Evolutionary conservation across 345 rosid species (phyloP).

Genomic region (Eucalyptus lansdowneana): DNA sequence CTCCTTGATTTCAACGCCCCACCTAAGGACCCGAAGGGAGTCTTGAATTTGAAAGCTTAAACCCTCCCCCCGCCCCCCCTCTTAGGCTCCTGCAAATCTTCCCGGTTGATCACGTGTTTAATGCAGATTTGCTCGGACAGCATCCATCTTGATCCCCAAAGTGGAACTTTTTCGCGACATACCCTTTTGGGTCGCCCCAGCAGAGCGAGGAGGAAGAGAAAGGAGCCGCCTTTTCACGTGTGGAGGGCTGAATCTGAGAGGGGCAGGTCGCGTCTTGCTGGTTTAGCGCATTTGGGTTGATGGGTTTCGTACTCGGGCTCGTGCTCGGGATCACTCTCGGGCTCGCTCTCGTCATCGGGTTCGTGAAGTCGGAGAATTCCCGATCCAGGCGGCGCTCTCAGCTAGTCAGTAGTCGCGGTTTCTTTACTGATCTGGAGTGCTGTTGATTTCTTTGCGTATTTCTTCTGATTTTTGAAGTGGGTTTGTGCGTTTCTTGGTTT

Average conservation of each 20-base stretch:
- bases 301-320: constrained; percentile 64
- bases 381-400: constrained; percentile 79
- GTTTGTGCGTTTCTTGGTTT: not conserved
- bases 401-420: constrained; percentile 42
- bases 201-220: not conserved
- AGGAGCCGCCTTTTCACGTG: not conserved
- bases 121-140: not conserved
- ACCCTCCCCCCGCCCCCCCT: not conserved
- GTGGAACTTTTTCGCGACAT: not conserved
- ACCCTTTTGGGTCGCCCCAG: not conserved
- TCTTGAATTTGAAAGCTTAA: not conserved
- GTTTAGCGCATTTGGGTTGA: not conserved
- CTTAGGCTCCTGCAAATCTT: not conserved
- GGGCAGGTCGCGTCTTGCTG: not conserved
- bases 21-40: not conserved
- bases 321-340: constrained; percentile 61
- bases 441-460: not conserved
- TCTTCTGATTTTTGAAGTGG: not conserved
- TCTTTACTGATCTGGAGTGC: not conserved
- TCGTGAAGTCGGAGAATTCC: constrained; percentile 65
- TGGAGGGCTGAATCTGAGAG: not conserved
- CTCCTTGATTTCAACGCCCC: not conserved
- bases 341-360: constrained; percentile 52
- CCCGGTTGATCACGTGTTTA: not conserved
- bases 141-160: not conserved